Base-by-base conservation (phyloP, 495 filamentous ascomycete species). In the Cudoniella acicularis region DNA sequence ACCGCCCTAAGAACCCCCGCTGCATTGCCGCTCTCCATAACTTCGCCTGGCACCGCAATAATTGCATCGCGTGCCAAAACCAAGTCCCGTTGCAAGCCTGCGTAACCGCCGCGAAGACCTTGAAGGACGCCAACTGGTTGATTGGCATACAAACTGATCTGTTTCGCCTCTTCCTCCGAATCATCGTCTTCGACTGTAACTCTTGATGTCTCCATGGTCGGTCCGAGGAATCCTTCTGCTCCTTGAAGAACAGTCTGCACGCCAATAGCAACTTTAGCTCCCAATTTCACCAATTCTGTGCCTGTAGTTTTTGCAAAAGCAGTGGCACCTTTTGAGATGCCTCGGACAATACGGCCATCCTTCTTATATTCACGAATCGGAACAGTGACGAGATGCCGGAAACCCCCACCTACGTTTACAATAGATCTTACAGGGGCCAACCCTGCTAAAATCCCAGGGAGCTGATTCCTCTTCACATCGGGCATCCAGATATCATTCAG, bases 401-500 rank as follows among this genome's bases (percentile, higher is more conserved):
- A 84, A 2, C 93, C 93, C 45, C 83, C 86, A 16, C 91, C 91
- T 17, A 98, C 88, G 64, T 95, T 96, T 46, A 95, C 92, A 0
- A 99, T 72, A 18, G 89, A 89, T 16, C 92, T 84, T 21, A 98
- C 87, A 3, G 91, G 89, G 0, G 91, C 92, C n/a, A 99, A 75
- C 30, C 95, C 94, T 0, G 91, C 88, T 42, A 99, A 79, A 0
- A 98, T 86, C 6, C 88, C 86, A 0, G 91, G 92, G 4, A 99
- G 87, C 68, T 99, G 95, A 59, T 89, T 96, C 6, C 80, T 72
- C 71, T 87, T 93, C 68, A 99, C 86, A 66, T 99, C 91, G 10
- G 90, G 92, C 85, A 91, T 96, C 95, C 95, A 99, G 52, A 96
- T 89, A 66, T 96, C 91, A 68, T 97, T 97, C 13, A 99, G 79